phyloP scores from a whole-genome alignment of 495 filamentous ascomycete species.

The Trichoderma gamsii region DNA sequence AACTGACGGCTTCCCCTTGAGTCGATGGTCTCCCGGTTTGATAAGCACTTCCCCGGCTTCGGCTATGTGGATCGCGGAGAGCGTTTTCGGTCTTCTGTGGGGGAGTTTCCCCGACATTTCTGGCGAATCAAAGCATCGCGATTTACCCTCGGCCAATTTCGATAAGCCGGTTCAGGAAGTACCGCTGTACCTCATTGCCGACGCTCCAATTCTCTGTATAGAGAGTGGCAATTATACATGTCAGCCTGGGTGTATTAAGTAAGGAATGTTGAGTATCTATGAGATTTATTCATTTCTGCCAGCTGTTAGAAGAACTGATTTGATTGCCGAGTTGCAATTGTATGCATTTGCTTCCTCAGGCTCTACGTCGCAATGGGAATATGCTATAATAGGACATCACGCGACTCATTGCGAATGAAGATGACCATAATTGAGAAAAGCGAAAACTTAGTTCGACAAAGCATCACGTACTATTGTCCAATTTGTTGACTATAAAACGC shows the following conservation, averaged over 20 bases:
- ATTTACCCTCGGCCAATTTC: conserved; percentile 6
- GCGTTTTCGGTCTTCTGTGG: background rate
- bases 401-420: too few relatives aligned
- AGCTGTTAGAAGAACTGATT: too few relatives aligned
- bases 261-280: too few relatives aligned
- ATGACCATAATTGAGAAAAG: too few relatives aligned
- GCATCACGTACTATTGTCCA: background rate
- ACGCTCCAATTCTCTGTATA: background rate
- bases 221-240: background rate
- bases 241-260: too few relatives aligned
- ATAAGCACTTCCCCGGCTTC: background rate
- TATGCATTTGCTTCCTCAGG: too few relatives aligned
- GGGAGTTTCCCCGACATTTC: background rate
- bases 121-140: background rate
- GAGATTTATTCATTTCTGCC: too few relatives aligned
- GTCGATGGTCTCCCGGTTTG: background rate
- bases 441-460: too few relatives aligned
- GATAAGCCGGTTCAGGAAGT: background rate
- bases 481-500: background rate
- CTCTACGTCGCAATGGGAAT: too few relatives aligned
- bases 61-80: background rate
- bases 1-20: too few relatives aligned
- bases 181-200: background rate
- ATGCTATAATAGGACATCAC: too few relatives aligned
- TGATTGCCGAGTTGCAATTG: too few relatives aligned